Percentiles rank a stretch among this genome's conserved stretches.
Conservation (phyloP, 352 stramenopile species). For the Poterioochromonas sp. region DNA sequence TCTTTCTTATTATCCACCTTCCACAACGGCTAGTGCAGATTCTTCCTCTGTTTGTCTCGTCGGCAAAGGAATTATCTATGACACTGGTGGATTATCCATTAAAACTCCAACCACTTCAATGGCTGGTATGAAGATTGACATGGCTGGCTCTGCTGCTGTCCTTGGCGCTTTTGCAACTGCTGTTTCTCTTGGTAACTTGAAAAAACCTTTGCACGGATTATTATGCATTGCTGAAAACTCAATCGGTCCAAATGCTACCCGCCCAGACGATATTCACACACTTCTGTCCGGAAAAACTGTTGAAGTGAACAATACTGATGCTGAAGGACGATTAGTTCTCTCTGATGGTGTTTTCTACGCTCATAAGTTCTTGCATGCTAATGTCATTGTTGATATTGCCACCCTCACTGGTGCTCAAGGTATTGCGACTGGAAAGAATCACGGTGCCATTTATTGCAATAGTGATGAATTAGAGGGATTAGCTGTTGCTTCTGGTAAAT, state of each 20-base stretch:
- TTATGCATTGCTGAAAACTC: conserved; percentile 88
- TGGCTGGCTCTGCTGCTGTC: conserved; percentile 75
- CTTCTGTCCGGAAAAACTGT: conserved; percentile 88
- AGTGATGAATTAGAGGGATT: conserved; percentile 67
- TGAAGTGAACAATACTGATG: conserved; percentile 94
- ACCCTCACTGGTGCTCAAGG: conserved; percentile 86
- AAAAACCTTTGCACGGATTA: conserved; percentile 66
- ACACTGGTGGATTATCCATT: conserved; percentile 86
- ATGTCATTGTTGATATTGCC: conserved; percentile 86
- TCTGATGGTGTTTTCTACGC: conserved; percentile 82
- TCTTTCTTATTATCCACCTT: conserved; percentile 62
- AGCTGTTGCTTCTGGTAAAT: conserved; percentile 65
- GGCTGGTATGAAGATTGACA: conserved; percentile 85
- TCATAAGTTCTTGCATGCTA: conserved; percentile 72
- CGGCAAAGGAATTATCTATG: conserved; percentile 91
- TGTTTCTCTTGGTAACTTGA: conserved; percentile 46
- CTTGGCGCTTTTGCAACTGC: conserved; percentile 73
- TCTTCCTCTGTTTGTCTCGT: conserved; percentile 57
- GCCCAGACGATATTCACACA: conserved; percentile 83
- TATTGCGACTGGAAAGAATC: conserved; percentile 76
- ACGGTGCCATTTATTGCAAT: conserved; percentile 82
- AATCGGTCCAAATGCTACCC: conserved; percentile 68
- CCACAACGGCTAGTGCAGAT: conserved; percentile 2
- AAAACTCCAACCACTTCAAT: conserved; percentile 68
- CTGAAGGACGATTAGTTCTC: conserved; percentile 84